Evolutionary conservation across 441 rosid species (phyloP), one percentile per base, ranked within the genome.

Genomic region (Gossypium lobatum): DNA sequence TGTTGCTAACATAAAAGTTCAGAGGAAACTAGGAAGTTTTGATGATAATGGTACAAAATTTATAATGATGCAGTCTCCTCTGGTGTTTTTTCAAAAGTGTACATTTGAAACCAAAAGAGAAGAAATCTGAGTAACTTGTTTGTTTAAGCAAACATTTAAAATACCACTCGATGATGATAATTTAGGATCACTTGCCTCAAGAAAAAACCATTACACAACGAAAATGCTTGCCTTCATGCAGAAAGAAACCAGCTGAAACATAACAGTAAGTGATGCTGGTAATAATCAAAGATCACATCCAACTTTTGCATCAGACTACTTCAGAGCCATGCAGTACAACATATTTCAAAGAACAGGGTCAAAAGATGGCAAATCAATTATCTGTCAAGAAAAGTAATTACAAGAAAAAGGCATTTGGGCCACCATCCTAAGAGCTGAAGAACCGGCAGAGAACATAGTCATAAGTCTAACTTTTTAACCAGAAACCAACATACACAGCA

Each of bases 401-500:
- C 70, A 64, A 20, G 53, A 20, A 20, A 61, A 34, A 42, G 17
- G 70, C 70, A 20, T 4, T 39, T 64, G 65, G 58, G 25, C 60
- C 63, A 20, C 62, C 13, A 65, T n/a, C 52, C 82, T 42, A 54
- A 66, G 6, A 72, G 52, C 23, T 28, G 37, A 70, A 39, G 64
- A 48, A 9, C 73, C 50, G 8, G 11, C 57, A 26, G 46, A 16
- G 68, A 50, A 67, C 16, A 57, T 23, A 13, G 55, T 65, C 70
- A 37, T 5, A 64, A 37, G 16, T 39, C n/a, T 45, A 42, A 21
- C 20, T 13, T 39, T 64, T 64, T 23, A 21, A 74, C 60, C 57
- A 45, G 64, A 69, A 73, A 79, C 53, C 39, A 71, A 64, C 58
- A 46, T 28, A 39, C 45, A 63, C 42, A 76, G 60, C 73, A 70